Evolutionary conservation across 768 basidiomycete genomes (phyloP).

Genomic region (Symmetrospora coprosmae): DNA sequence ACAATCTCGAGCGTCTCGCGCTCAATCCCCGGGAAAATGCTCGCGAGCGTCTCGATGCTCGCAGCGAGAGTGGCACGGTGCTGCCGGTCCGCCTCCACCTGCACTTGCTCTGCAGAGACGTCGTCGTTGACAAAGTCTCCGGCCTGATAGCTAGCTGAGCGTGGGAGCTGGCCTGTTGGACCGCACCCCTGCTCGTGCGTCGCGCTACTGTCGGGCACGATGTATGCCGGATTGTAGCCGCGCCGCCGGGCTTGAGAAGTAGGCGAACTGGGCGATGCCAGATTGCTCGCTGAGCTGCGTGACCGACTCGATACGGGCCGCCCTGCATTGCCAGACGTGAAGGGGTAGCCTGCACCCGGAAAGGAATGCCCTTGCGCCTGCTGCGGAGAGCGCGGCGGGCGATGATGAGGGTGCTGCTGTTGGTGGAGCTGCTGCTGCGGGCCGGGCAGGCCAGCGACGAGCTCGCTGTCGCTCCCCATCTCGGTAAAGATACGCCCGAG

Average conservation of each 20-base stretch:
- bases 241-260: not conserved
- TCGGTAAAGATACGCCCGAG: slow-evolving; percentile 32
- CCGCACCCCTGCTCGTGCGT: not conserved
- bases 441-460: not conserved
- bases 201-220: not conserved
- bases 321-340: too few relatives aligned
- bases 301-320: too few relatives aligned
- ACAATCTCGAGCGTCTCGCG: slow-evolving; percentile 17
- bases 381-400: not conserved
- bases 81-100: slow-evolving; percentile 2
- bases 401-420: not conserved
- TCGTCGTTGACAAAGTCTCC: slow-evolving; percentile 11
- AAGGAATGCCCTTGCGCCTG: too few relatives aligned
- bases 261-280: not conserved
- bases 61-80: slow-evolving; percentile 7
- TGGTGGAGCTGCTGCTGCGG: not conserved
- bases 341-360: too few relatives aligned
- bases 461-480: slow-evolving; percentile 19
- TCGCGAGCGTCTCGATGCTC: slow-evolving; percentile 17
- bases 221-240: not conserved
- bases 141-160: not conserved
- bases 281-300: not conserved
- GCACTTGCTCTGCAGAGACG: slow-evolving; percentile 10
- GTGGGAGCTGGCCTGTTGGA: not conserved
- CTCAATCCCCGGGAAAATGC: slow-evolving; percentile 5